These are phyloP conservation scores for Plasmodium gonderi DNA, from an alignment of 169 alveolate genomes.

Conservation along the genomic window DNA sequence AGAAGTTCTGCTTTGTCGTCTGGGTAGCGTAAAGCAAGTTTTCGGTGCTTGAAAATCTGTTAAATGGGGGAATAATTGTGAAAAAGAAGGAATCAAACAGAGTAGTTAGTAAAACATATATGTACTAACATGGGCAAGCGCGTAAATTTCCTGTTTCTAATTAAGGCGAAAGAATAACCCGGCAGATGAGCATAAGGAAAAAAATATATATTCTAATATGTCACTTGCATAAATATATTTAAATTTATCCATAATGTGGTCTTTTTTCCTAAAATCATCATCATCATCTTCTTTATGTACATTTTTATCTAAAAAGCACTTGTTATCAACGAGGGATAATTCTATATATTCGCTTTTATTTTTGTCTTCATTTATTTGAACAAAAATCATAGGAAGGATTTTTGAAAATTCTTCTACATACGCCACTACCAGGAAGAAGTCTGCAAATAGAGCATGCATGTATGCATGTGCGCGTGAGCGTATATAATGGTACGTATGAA, in stretches of 20 bases:
- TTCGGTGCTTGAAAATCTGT: slow-evolving; percentile 69
- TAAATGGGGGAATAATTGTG: background rate
- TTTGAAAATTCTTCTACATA: slow-evolving; percentile 70
- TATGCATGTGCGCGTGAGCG: background rate
- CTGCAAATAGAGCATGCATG: background rate
- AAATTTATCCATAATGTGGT: background rate
- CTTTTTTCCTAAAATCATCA: background rate
- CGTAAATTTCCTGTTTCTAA: background rate
- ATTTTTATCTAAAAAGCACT: background rate
- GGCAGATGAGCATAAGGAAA: slow-evolving; percentile 71
- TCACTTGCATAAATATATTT: slow-evolving; percentile 38
- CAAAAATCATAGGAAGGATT: slow-evolving; percentile 35
- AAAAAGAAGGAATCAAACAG: background rate
- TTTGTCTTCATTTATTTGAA: background rate
- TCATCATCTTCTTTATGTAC: slow-evolving; percentile 19
- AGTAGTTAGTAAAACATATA: background rate
- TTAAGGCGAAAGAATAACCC: slow-evolving; percentile 36
- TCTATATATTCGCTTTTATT: slow-evolving; percentile 26
- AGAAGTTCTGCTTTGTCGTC: slow-evolving; percentile 35
- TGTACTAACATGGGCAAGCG: background rate
- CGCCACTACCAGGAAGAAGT: slow-evolving; percentile 65
- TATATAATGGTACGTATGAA: background rate
- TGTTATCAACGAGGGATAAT: slow-evolving; percentile 29
- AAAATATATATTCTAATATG: slow-evolving; percentile 45
- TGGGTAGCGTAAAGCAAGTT: slow-evolving; percentile 33